Base-by-base conservation (phyloP, 140 eudicot species). In the Senecio squalidus region DNA sequence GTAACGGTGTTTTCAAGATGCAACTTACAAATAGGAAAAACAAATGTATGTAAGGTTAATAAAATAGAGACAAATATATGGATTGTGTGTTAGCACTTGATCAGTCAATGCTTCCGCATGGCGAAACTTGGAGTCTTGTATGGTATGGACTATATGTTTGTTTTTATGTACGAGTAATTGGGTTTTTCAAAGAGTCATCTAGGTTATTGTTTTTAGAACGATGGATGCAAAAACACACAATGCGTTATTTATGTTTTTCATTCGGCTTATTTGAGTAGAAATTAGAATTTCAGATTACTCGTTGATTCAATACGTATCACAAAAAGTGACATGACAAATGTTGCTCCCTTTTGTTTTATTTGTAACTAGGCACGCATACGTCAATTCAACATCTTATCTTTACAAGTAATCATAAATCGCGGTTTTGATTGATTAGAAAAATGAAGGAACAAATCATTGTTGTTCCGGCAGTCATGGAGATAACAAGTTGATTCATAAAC, bases 401-500 rank as follows among this genome's bases (percentile, higher is more conserved):
- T n/a, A n/a, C n/a, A n/a, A n/a, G n/a, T n/a, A n/a, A n/a, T 52
- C 6, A 27, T 26, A 6, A 52, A 23, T 24, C 39, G 3, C 66
- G 33, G 33, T 43, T 28, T 40, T 15, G 41, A 15, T 24, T 40
- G 36, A 9, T 29, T 28, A 16, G 18, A 10, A 13, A 6, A n/a
- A 38, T 30, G 23, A 26, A 33, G 39, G 58, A 60, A 38, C 23
- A 55, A 60, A 69, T 24, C 30, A 45, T 23, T 46, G 40, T 14
- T 48, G 38, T 18, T 59, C 60, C 76, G 55, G 71, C 76, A 24
- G 43, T 54, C 16, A 28, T 16, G 69, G 64, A 51, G 28, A 27
- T 65, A 9, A 31, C 65, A 63, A 55, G 15, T 71, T 71, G 66
- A 54, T 34, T 43, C 58, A 71, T 34, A 71, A 71, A 44, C 59